Evolutionary conservation across 2,329 filamentous ascomycete genomes (phyloP).

Genomic region (Colletotrichum sp.): DNA sequence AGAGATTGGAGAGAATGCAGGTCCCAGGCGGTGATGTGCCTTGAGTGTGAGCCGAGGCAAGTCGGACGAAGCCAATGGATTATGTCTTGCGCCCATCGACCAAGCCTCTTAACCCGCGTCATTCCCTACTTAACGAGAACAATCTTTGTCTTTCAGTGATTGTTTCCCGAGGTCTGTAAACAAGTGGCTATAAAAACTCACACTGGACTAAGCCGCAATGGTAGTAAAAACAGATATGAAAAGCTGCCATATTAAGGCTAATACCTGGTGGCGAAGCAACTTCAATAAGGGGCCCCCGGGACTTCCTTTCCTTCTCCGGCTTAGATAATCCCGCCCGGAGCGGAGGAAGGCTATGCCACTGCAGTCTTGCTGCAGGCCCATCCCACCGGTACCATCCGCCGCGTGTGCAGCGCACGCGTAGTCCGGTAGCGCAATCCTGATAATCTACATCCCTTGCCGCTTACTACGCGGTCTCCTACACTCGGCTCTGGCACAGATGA

Average conservation of each 20-base stretch:
- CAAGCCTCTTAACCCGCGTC: background rate
- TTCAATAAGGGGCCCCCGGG: background rate
- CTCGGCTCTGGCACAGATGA: background rate
- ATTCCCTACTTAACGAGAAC: fast-evolving
- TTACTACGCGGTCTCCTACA: background rate
- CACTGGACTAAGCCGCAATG: background rate
- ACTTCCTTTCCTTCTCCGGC: background rate
- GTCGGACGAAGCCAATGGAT: fast-evolving
- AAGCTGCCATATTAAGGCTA: background rate
- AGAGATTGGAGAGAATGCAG: background rate
- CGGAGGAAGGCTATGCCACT: background rate
- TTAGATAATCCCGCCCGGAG: background rate
- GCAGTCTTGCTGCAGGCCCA: background rate
- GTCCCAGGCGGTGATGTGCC: background rate
- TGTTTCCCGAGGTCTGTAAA: background rate
- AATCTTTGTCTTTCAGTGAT: background rate
- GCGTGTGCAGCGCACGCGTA: background rate
- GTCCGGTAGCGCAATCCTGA: background rate
- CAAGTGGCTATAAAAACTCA: background rate
- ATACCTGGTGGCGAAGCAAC: background rate
- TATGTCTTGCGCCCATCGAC: fast-evolving
- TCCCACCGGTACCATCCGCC: background rate
- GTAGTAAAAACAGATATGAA: background rate
- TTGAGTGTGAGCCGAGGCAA: background rate
- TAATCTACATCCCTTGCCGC: background rate